phyloP scores from a whole-genome alignment of 208 protist genomes.

The Trypanosoma caninum region DNA sequence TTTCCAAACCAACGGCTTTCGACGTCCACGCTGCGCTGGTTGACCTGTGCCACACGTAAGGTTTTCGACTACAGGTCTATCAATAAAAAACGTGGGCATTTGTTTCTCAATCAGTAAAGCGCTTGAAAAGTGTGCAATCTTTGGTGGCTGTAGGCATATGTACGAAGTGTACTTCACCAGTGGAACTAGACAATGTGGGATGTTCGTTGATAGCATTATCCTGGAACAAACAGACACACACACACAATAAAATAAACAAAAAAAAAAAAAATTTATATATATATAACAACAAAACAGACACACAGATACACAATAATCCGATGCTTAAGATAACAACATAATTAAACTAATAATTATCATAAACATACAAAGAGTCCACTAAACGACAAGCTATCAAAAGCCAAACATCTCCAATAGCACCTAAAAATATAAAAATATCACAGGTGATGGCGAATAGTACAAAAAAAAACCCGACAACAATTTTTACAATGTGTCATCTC shows the following conservation, averaged over 20 bases:
- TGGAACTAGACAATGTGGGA: conserved; percentile 38
- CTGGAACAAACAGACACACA: neutral
- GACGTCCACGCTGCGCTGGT: conserved; percentile 72
- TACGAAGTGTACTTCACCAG: conserved; percentile 58
- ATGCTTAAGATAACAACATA: too few species aligned
- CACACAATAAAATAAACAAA: neutral
- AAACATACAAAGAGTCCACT: too few species aligned
- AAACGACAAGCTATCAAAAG: too few species aligned
- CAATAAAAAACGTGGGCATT: conserved; percentile 74
- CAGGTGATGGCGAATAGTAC: conserved; percentile 37
- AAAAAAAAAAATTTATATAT: too few species aligned
- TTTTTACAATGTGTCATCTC: conserved; percentile 67
- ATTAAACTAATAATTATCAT: too few species aligned
- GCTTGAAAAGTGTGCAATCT: neutral
- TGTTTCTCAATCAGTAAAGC: conserved; percentile 30
- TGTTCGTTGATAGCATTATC: conserved; percentile 26
- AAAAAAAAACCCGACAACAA: conserved; percentile 72
- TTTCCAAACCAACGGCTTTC: conserved; percentile 86
- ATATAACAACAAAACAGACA: too few species aligned
- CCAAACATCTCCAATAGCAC: too few species aligned
- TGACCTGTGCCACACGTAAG: conserved; percentile 75
- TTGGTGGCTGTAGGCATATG: neutral
- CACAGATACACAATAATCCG: too few species aligned
- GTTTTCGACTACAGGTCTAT: conserved; percentile 41
- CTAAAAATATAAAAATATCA: too few species aligned